phyloP scores from a whole-genome alignment of 805 yeast genomes.

The Saturnispora galanensis region DNA sequence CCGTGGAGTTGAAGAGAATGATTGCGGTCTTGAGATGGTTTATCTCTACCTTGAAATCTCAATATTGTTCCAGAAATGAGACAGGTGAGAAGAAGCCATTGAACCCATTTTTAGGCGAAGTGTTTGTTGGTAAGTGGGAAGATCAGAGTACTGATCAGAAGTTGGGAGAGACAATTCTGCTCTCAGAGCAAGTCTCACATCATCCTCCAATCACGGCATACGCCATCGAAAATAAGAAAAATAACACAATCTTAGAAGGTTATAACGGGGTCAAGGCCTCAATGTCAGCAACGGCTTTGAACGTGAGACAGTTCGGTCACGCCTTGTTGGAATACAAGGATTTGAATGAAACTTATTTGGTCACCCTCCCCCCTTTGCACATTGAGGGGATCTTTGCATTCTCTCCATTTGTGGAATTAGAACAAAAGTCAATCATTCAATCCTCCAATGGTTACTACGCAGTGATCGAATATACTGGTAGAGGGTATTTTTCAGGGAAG shows the following conservation, averaged over 20 bases:
- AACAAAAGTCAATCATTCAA: conserved; percentile 79
- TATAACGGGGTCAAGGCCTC: conserved; percentile 84
- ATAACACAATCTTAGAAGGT: conserved; percentile 68
- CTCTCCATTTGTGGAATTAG: conserved; percentile 90
- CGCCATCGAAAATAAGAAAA: conserved; percentile 62
- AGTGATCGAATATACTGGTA: conserved; percentile 72
- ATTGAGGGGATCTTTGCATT: conserved; percentile 89
- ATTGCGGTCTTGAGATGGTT: conserved; percentile 86
- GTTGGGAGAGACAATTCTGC: conserved; percentile 65
- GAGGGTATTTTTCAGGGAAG: conserved; percentile 93
- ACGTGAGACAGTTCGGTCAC: conserved; percentile 89
- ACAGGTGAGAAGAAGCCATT: conserved; percentile 90
- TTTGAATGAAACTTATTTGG: conserved; percentile 56
- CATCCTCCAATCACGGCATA: conserved; percentile 98
- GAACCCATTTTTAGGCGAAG: conserved; percentile 93
- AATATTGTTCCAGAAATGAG: conserved; percentile 88
- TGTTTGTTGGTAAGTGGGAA: conserved; percentile 83
- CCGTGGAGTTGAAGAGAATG: conserved; percentile 53
- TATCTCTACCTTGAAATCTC: conserved; percentile 82
- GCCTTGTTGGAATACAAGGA: conserved; percentile 61
- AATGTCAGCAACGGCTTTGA: conserved; percentile 64
- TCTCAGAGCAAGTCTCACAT: conserved; percentile 92
- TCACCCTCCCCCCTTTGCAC: conserved; percentile 91
- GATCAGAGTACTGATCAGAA: conserved; percentile 38
- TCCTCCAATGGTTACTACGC: conserved; percentile 69